Base-by-base conservation (phyloP, 2,329 filamentous ascomycete genomes). In the Stylonectria norvegica region DNA sequence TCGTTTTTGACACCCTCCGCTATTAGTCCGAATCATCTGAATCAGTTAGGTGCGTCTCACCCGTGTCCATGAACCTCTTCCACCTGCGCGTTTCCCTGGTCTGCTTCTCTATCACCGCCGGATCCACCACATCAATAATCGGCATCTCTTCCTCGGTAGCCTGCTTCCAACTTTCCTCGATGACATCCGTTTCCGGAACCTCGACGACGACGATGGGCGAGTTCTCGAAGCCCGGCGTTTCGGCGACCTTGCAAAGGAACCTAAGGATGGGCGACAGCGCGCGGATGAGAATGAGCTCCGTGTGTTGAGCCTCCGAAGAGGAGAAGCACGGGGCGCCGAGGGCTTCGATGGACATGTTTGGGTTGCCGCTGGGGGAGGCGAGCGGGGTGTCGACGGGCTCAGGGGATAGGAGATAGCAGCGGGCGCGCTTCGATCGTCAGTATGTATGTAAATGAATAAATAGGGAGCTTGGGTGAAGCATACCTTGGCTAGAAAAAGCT, bases 281-380 rank as follows among this genome's bases (percentile, higher is more conserved):
- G 9, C 59, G 60, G 10, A 83, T 68, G 37, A 90, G 72, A 45
- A 87, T 74, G 25, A 70, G 68, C 60, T 94, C 86, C 6, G 67
- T 66, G 54, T 79, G 70, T 22, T 70, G 57, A 1, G 64, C 53
- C 46, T 85, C 79, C 4, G 83, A 83, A 2, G 82, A 76, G n/a
- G 83, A 83, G 62, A 84, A 85, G 46, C 81, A 75, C 4, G 85
- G 84, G 48, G 79, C 85, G 5, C 84, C 83, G 30, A 76, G 68
- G 9, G 61, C 50, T 0, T 69, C 68, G 55, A 72, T 67, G 25
- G 57, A 51, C 3, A 66, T 63, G 11, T 60, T 50, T 0, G 63
- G 57, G 50, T 76, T 78, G 8, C 75, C 73, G 2, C 69, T 57
- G 2, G 75, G 67, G 1, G 76, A 75, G 0, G 75, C 66, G 5